Percentiles rank a stretch among this genome's conserved stretches.
phyloP scores from a whole-genome alignment of 163 green algal genomes.

The Picocystis sp. region DNA sequence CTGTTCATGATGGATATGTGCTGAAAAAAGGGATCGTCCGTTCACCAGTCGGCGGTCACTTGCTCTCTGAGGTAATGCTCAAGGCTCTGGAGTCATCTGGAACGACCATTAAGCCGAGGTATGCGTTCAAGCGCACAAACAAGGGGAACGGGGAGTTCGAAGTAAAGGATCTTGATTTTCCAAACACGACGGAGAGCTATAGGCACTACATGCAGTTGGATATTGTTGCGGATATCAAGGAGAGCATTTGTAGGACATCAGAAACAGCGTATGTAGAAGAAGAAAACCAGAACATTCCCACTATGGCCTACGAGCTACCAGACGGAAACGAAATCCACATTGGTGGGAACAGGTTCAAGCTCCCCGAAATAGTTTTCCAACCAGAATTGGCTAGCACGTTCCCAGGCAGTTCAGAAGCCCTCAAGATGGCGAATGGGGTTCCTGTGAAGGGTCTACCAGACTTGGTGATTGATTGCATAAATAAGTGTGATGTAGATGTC shows the following conservation, averaged over 20 bases:
- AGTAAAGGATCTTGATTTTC: slow-evolving; percentile 23
- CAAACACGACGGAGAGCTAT: slow-evolving; percentile 35
- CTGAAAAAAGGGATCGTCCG: slow-evolving; percentile 57
- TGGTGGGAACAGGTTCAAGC: slow-evolving; percentile 65
- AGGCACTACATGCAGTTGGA: slow-evolving; percentile 25
- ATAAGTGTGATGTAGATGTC: slow-evolving; percentile 73
- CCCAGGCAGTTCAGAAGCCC: not conserved
- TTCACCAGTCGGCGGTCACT: slow-evolving; percentile 42
- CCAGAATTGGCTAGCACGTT: slow-evolving; percentile 13
- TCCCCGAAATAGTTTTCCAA: slow-evolving; percentile 64
- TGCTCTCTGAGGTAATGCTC: slow-evolving; percentile 48
- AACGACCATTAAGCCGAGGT: slow-evolving; percentile 45
- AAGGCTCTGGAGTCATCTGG: slow-evolving; percentile 25
- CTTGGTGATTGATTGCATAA: slow-evolving; percentile 48
- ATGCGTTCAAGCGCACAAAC: slow-evolving; percentile 53
- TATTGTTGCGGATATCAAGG: slow-evolving; percentile 70
- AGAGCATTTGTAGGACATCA: slow-evolving; percentile 53
- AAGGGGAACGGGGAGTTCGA: slow-evolving; percentile 33
- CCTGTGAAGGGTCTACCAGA: not conserved
- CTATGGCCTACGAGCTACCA: slow-evolving; percentile 48
- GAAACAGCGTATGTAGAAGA: slow-evolving; percentile 55
- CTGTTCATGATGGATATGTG: slow-evolving; percentile 82
- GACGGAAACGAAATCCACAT: slow-evolving; percentile 81
- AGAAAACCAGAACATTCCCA: slow-evolving; percentile 13
- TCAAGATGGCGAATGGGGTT: not conserved